Evolutionary conservation across 2,329 filamentous ascomycete species (phyloP).

Genomic region (Alternaria gaisen): DNA sequence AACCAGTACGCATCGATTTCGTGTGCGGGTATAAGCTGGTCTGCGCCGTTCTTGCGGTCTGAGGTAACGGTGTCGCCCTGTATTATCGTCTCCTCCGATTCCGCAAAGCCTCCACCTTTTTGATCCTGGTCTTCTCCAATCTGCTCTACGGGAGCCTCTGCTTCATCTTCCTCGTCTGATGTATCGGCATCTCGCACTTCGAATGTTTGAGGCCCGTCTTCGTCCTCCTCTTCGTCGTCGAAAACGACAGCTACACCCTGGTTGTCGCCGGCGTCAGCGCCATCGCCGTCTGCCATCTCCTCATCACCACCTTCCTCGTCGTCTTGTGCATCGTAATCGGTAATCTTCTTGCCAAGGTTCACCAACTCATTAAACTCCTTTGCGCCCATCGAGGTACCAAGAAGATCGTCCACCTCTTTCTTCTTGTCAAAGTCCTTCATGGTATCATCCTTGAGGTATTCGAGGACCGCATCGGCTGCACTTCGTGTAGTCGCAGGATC

Average conservation of each 20-base stretch:
- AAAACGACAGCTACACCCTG: constrained; percentile 98
- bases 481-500: constrained; percentile 90
- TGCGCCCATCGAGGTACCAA: constrained; percentile 81
- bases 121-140: constrained; percentile 61
- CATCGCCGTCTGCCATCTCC: constrained; percentile 67
- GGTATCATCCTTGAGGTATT: constrained; percentile 92
- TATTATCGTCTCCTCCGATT: constrained; percentile 81
- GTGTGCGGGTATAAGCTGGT: constrained; percentile 75
- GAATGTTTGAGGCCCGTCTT: constrained; percentile 78
- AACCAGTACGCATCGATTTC: constrained; percentile 98
- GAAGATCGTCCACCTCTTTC: constrained; percentile 92
- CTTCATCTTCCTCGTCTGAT: constrained; percentile 78
- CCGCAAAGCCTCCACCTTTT: constrained; percentile 61
- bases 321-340: constrained; percentile 95
- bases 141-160: constrained; percentile 68
- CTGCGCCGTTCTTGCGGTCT: constrained; percentile 54
- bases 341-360: constrained; percentile 98
- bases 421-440: constrained; percentile 99
- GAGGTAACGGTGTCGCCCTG: constrained; percentile 68
- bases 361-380: constrained; percentile 98
- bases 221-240: constrained; percentile 83
- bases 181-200: constrained; percentile 87
- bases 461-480: constrained; percentile 89
- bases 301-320: constrained; percentile 84
- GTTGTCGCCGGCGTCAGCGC: constrained; percentile 79